These are phyloP conservation scores for Cornus kousa DNA, from an alignment of 148 eudicot genomes.

Conservation along the genomic window DNA sequence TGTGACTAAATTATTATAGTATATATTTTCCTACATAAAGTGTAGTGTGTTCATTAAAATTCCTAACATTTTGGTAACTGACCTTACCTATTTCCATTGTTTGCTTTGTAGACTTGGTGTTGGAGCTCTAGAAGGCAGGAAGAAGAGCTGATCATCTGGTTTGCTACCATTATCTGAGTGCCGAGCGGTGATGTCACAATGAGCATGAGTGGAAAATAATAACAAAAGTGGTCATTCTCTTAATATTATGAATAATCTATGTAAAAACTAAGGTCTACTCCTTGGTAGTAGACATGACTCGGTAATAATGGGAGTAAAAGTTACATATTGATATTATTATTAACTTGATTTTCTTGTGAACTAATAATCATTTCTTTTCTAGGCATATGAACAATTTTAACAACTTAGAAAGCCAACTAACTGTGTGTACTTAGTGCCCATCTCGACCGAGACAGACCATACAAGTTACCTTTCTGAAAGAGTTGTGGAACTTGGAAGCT, in stretches of 20 bases:
- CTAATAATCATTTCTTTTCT: background rate
- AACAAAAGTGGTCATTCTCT: too few relatives aligned
- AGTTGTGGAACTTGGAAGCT: background rate
- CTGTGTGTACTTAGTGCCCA: background rate
- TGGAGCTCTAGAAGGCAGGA: conserved; percentile 61
- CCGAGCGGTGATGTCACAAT: too few relatives aligned
- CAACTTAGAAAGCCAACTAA: background rate
- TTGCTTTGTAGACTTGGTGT: conserved; percentile 61
- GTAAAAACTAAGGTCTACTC: background rate
- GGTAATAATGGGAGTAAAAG: background rate
- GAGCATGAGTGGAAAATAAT: too few relatives aligned
- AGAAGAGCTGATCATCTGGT: conserved; percentile 11
- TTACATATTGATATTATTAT: background rate
- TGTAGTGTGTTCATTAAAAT: background rate
- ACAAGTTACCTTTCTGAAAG: background rate
- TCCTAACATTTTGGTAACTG: background rate
- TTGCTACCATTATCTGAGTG: too few relatives aligned
- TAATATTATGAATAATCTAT: background rate
- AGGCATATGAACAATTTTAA: background rate
- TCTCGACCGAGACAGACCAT: background rate
- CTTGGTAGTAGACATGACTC: conserved; percentile 3
- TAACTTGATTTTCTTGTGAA: background rate
- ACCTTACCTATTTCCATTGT: conserved; percentile 16
- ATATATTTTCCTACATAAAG: background rate
- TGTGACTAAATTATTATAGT: background rate